Evolutionary conservation across 1,139 yeast genomes (phyloP), one percentile per base, ranked within the genome.

Genomic region (Pichia sp.): DNA sequence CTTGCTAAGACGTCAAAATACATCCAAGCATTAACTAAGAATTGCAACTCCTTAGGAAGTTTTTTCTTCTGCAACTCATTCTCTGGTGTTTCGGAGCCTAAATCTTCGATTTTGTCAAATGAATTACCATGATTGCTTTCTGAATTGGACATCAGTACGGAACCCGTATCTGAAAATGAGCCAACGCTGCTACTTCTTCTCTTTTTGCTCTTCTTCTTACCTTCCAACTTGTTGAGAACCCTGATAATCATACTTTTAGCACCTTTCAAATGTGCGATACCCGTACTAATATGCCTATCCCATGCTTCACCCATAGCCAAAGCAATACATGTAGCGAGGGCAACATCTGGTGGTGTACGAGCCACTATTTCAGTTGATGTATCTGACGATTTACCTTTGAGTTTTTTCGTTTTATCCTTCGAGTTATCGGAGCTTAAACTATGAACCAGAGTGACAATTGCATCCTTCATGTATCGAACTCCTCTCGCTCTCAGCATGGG

Each of bases 1-100:
- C 84, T 80, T 0, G 87, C 83, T 57, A 84, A 69, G 2, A 84
- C 87, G 66, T 84, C 88, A 61, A 81, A 77, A 65, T 84, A 84
- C 49, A 83, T 74, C 84, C 87, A 84, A 36, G 80, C 76, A 64
- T 84, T 83, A 70, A 82, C 81, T 50, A 84, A 69, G 58, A 80
- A 81, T 61, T 75, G 83, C 40, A 81, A 70, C 52, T 76, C 76
- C 54, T 68, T 71, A 2, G 82, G 82, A 19, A 77, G 49, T 48
- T 52, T 60, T 11, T 44, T 50, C 11, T 52, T 16, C 3, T 32
- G 42, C 15, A 34, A 26, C 15, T 46, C 46, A 16, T 30, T 40
- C 16, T 30, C 34, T 16, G 23, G 43, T 48, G 16, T 40, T 11
- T 13, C 40, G 15, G 40, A 36, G 15, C 7, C 15, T 13, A 36